Percentiles rank a stretch among this genome's conserved stretches.
Evolutionary conservation across 805 yeast species (phyloP).

Genomic region (Ogataea philodendri): DNA sequence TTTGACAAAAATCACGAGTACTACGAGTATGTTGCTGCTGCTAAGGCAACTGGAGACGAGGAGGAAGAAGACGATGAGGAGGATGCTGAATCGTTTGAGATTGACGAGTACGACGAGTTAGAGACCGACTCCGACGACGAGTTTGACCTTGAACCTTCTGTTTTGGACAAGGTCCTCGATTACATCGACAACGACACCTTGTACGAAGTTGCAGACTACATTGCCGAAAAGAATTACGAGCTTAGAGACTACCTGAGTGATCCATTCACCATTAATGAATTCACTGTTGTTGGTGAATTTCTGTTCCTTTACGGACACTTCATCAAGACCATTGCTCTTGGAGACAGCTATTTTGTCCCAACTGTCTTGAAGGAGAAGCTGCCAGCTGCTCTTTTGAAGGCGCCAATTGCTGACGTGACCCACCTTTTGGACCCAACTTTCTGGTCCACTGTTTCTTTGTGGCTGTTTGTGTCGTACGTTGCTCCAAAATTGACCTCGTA

Average conservation of each 20-base stretch:
- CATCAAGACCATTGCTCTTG: slow-evolving; percentile 18
- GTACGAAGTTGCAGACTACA: slow-evolving; percentile 20
- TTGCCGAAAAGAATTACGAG: slow-evolving; percentile 28
- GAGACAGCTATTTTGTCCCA: slow-evolving; percentile 26
- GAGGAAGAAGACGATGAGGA: slow-evolving; percentile 45
- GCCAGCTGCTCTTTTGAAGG: slow-evolving; percentile 20
- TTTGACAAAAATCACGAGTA: slow-evolving; percentile 28
- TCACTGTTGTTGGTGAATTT: slow-evolving; percentile 27
- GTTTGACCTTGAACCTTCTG: slow-evolving; percentile 7
- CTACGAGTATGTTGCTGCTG: slow-evolving; percentile 26
- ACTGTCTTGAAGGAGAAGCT: slow-evolving; percentile 22
- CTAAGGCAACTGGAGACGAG: slow-evolving; percentile 11
- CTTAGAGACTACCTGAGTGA: slow-evolving; percentile 33
- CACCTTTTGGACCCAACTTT: slow-evolving; percentile 33
- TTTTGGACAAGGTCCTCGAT: slow-evolving; percentile 10
- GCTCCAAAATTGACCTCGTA: slow-evolving; percentile 46
- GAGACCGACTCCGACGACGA: slow-evolving; percentile 8
- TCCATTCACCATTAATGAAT: slow-evolving; percentile 32
- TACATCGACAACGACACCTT: slow-evolving; percentile 16
- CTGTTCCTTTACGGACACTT: slow-evolving; percentile 18
- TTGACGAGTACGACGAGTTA: slow-evolving; percentile 13
- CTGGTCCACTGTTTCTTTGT: slow-evolving; percentile 36
- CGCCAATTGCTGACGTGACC: slow-evolving; percentile 38
- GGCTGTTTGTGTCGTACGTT: slow-evolving; percentile 41
- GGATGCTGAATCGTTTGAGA: slow-evolving; percentile 32